These are phyloP conservation scores for Usnea hakonensis DNA, from an alignment of 495 filamentous ascomycete species.

Conservation along the genomic window DNA sequence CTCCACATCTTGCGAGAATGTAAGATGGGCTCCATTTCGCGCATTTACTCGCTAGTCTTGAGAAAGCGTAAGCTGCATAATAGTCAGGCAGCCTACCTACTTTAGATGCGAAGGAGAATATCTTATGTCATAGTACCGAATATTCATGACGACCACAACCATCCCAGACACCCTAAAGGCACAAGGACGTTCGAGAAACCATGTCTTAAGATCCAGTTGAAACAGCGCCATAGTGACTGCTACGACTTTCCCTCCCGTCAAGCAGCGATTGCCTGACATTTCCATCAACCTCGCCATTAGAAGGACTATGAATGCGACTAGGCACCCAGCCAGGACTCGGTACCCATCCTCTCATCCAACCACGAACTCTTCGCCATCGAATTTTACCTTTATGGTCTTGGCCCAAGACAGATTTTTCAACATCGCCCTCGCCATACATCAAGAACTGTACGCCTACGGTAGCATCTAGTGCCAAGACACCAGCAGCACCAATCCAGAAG, in stretches of 20 bases:
- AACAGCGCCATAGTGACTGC: constrained; percentile 10
- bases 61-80: too few relatives aligned
- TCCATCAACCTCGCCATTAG: constrained; percentile 2
- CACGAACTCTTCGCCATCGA: constrained; percentile 49
- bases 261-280: constrained; percentile 14
- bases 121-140: too few relatives aligned
- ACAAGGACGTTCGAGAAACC: background rate
- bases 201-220: background rate
- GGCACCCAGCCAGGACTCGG: too few relatives aligned
- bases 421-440: constrained; percentile 43
- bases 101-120: too few relatives aligned
- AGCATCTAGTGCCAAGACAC: constrained; percentile 59
- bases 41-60: too few relatives aligned
- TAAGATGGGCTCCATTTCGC: too few relatives aligned
- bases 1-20: too few relatives aligned
- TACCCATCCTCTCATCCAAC: constrained; percentile 67
- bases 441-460: constrained; percentile 60
- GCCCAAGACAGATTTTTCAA: constrained; percentile 31
- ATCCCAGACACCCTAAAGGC: background rate
- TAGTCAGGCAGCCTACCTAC: too few relatives aligned
- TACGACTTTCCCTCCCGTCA: constrained; percentile 1
- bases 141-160: background rate
- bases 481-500: constrained; percentile 65
- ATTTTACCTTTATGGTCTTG: constrained; percentile 35
- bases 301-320: too few relatives aligned